Evolutionary conservation across 1,139 yeast species (phyloP), one percentile per base, ranked within the genome.

Genomic region (Saccharomyces hybrid): DNA sequence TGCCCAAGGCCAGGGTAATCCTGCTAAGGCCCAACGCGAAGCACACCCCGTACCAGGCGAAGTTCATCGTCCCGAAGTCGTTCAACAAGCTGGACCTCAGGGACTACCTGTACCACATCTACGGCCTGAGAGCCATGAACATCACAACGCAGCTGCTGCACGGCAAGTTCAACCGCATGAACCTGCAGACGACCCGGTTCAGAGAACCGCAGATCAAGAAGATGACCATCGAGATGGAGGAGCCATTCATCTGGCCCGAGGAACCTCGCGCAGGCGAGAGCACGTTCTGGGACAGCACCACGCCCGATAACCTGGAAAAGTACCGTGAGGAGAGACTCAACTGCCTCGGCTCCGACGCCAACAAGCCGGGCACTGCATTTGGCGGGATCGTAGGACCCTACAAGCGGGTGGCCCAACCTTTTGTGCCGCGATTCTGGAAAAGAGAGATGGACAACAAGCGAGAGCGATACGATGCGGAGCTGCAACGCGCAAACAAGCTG

Each of bases 21-120:
- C 76, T 91, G 48, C 74, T 91, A 59, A 79, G 96, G 67, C 96
- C 96, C 49, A 87, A 87, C 66, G 96, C 98, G 25, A 88, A 88
- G 68, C 96, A 88, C 71, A 88, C 96, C 0, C 98, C 98, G 52
- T 89, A 85, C 73, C 97, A 90, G 71, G 97, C 97, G 51, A 90
- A 89, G 71, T 91, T 91, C 69, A 81, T 88, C 61, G 97, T 91
- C 32, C 97, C 98, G 26, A 83, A 88, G 67, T 82, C 88, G 57
- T 89, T 90, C 77, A 91, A 91, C 74, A 89, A 89, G 71, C 76
- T 90, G 74, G 97, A 90, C 68, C 77, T 91, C 62, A 80, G 97
- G 71, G 98, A 91, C 73, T 91, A 91, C 68, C 76, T 91, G 61
- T 91, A 85, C 81, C 83, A 90, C 66, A 77, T 91, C 4, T 91